Conservation (phyloP, 768 basidiomycete species). For the Ramaria sp. region DNA sequence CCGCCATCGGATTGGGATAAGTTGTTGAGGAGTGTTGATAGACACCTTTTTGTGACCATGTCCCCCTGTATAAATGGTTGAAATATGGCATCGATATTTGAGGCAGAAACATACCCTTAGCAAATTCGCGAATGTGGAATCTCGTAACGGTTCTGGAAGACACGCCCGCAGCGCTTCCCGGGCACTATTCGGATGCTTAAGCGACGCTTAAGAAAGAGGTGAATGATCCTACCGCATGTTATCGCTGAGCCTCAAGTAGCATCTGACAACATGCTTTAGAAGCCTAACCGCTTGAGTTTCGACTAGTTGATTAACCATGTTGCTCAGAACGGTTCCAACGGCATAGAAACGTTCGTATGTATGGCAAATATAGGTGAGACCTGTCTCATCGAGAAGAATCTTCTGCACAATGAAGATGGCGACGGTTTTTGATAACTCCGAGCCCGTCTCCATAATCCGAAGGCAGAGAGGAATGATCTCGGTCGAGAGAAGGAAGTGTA, state of each 20-base stretch:
- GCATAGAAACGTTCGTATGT: slow-evolving; percentile 99
- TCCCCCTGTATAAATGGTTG: slow-evolving; percentile 51
- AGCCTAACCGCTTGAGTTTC: slow-evolving; percentile 95
- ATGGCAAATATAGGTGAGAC: slow-evolving; percentile 96
- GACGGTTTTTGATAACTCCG: slow-evolving; percentile 96
- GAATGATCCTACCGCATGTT: slow-evolving; percentile 65
- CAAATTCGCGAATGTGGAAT: slow-evolving; percentile 83
- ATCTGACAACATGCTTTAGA: slow-evolving; percentile 95
- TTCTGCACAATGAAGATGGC: slow-evolving; percentile 99
- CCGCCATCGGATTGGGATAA: slow-evolving; percentile 23
- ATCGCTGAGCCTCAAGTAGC: slow-evolving; percentile 92
- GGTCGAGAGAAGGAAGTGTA: slow-evolving; percentile 96
- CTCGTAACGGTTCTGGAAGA: slow-evolving; percentile 87
- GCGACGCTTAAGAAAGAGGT: slow-evolving; percentile 3
- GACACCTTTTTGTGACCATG: slow-evolving; percentile 94
- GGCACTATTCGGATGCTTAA: slow-evolving; percentile 41
- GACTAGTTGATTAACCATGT: slow-evolving; percentile 97
- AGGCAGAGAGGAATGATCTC: slow-evolving; percentile 99
- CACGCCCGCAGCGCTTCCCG: slow-evolving; percentile 93
- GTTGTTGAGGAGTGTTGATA: slow-evolving; percentile 84
- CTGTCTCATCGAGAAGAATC: slow-evolving; percentile 92
- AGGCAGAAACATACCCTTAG: slow-evolving; percentile 54
- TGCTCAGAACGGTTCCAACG: slow-evolving; percentile 94
- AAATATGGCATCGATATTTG: background rate
- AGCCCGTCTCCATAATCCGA: slow-evolving; percentile 99